Evolutionary conservation across 164 flowering plant species (phyloP).

Genomic region (Saururus chinensis): DNA sequence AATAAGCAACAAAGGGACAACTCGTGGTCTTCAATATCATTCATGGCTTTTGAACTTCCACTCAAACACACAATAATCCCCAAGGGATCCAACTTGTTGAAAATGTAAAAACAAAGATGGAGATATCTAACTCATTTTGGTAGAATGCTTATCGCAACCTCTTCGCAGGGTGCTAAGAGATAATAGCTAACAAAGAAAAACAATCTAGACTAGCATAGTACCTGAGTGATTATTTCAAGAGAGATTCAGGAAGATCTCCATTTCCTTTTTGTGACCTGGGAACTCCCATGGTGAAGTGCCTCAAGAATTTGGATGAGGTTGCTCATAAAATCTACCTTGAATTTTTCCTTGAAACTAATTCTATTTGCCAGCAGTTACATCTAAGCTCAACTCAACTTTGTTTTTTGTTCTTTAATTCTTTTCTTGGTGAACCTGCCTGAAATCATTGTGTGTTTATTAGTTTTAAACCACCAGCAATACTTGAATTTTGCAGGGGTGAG

Average conservation of each 20-base stretch:
- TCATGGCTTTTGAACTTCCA: slow-evolving; percentile 34
- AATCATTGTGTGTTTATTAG: too few species aligned
- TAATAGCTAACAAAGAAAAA: slow-evolving; percentile 44
- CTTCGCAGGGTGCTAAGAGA: slow-evolving; percentile 57
- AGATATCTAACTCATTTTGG: slow-evolving; percentile 53
- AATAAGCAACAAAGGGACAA: background rate
- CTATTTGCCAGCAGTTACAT: slow-evolving; percentile 88
- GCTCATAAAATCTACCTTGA: slow-evolving; percentile 40
- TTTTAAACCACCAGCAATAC: background rate
- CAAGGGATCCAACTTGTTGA: slow-evolving; percentile 40
- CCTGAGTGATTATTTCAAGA: slow-evolving; percentile 70
- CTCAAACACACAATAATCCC: slow-evolving; percentile 19
- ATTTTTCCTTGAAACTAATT: slow-evolving; percentile 66
- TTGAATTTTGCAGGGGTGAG: slow-evolving; percentile 31
- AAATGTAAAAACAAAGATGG: slow-evolving; percentile 34
- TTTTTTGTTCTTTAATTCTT: too few species aligned
- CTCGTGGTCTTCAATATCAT: background rate
- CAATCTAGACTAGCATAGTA: slow-evolving; percentile 66
- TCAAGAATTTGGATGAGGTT: slow-evolving; percentile 33
- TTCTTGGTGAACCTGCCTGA: too few species aligned
- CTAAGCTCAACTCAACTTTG: slow-evolving; percentile 11
- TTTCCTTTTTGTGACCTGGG: slow-evolving; percentile 51
- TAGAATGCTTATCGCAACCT: slow-evolving; percentile 50
- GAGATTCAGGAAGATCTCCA: slow-evolving; percentile 48
- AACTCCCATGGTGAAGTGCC: slow-evolving; percentile 44